Base-by-base conservation (phyloP, 306 rosid genomes). In the Rosa persica region DNA sequence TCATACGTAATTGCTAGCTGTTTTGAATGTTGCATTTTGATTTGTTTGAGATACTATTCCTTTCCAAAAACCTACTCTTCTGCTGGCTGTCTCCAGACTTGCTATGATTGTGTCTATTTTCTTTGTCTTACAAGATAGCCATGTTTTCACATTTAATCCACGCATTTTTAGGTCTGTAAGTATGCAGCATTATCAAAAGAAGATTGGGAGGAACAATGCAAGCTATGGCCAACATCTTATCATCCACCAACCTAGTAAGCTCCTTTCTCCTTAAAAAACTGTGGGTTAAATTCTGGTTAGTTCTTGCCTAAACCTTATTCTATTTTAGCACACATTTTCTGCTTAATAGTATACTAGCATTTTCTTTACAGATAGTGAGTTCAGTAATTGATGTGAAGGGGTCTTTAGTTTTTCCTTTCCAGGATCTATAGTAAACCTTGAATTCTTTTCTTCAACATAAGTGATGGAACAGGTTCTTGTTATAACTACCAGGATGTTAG, bases 151-250 rank as follows among this genome's bases (percentile, higher is more conserved):
- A 68, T 70, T 69, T 83, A 57, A 19, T 68, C 43, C 19, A 17
- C 74, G 73, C 34, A 39, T 30, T 23, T 69, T 80, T 84, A 95
- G 98, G 96, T 95, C 67, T 87, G 93, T 87, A 91, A 89, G 80
- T 84, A 81, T 86, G 93, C 88, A 20, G 93, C 98, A 73, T 83
- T 80, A 36, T 88, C 98, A 48, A 95, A 95, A 85, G 97, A 91
- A 84, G 97, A 92, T 85, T 95, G 98, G 98, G 97, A 89, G 83
- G 98, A 92, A 80, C 98, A 95, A 66, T 92, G 97, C 89, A 95
- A 95, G 83, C 64, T 91, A 72, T 95, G 98, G 98, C 98, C 98
- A 75, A 95, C 98, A 11, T 92, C 98, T n/a, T 92, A 82, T 90
- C 98, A 95, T 78, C 98, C 98, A 27, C 94, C 90, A 81, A 87